Evolutionary conservation across 129 eudicot genomes (phyloP), one percentile per base, ranked within the genome.

Genomic region (Dittrichia graveolens): DNA sequence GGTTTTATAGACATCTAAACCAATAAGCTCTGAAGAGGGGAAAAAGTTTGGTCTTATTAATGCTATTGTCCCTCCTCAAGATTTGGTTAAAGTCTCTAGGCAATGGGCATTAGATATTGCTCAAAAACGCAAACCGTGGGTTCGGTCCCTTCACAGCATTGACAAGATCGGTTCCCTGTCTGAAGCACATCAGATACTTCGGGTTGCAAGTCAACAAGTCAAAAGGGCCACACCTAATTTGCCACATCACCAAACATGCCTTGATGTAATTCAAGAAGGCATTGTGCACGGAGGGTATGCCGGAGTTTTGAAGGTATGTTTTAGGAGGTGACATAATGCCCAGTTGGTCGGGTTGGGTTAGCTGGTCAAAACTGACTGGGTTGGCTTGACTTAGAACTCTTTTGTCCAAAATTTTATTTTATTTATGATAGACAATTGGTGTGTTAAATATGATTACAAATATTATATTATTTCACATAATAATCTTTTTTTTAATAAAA

Each of bases 241-340:
- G 91, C 95, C 95, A 77, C 98, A 90, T 43, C 98, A 88, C 72
- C 82, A 75, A 72, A 93, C 91, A 61, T 94, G 98, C 77, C 87
- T 94, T 84, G 97, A 88, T 63, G 91, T 80, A 47, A 87, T 88
- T 63, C 89, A 84, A 76, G 96, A 85, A 54, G 97, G 98, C 46
- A 71, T 94, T 44, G 74, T 88, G 42, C 91, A 77, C 37, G 98
- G 96, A 76, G 98, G 96, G 50, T 90, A 90, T 74, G 71, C 41
- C 71, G 98, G 97, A 19, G 85, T 90, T 73, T 52, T 90, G 46
- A 84, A 85, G 96, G 98, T 94, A 88, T 44, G 48, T 72, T 72
- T 58, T 61, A 38, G 44, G 44, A 9, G 0, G 15, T 57, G 63
- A 3, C 9, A 13, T 11, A 37, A 34, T 59, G 65, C 18, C 18